Conservation (phyloP, 139 green algal genomes). For the Eudorina sp. region DNA sequence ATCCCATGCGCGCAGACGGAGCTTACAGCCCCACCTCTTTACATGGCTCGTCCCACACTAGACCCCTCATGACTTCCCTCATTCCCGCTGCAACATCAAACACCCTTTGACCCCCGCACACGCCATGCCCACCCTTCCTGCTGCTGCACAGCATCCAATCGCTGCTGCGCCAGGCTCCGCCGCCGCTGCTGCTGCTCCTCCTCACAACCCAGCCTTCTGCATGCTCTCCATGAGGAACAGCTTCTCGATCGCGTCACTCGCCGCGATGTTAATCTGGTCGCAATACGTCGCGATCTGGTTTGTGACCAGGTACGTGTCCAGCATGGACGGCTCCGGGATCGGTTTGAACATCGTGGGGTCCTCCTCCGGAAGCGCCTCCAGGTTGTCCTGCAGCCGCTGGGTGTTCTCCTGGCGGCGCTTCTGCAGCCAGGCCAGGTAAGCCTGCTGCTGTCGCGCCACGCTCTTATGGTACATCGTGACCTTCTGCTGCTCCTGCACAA, state of each 20-base stretch:
- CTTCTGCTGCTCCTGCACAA: slow-evolving; percentile 85
- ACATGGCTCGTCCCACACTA: too few species aligned
- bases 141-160: too few species aligned
- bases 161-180: too few species aligned
- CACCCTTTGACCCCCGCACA: too few species aligned
- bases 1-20: too few species aligned
- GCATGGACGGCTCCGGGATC: slow-evolving; percentile 85
- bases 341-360: slow-evolving; percentile 92
- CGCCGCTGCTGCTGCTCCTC: too few species aligned
- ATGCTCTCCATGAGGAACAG: slow-evolving; percentile 79
- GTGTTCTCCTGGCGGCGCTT: slow-evolving; percentile 93
- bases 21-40: too few species aligned
- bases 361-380: slow-evolving; percentile 97
- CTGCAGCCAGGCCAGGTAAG: slow-evolving; percentile 80
- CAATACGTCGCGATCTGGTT: slow-evolving; percentile 77
- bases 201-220: slow-evolving; percentile 55
- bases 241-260: slow-evolving; percentile 75
- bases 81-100: too few species aligned
- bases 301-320: slow-evolving; percentile 93
- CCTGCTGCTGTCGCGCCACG: slow-evolving; percentile 83
- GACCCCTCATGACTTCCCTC: too few species aligned
- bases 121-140: too few species aligned
- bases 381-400: slow-evolving; percentile 17
- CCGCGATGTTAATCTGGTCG: slow-evolving; percentile 70
- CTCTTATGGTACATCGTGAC: slow-evolving; percentile 86